Evolutionary conservation across 1,139 yeast genomes (phyloP), one percentile per base, ranked within the genome.

Genomic region (Ashbya aceris): DNA sequence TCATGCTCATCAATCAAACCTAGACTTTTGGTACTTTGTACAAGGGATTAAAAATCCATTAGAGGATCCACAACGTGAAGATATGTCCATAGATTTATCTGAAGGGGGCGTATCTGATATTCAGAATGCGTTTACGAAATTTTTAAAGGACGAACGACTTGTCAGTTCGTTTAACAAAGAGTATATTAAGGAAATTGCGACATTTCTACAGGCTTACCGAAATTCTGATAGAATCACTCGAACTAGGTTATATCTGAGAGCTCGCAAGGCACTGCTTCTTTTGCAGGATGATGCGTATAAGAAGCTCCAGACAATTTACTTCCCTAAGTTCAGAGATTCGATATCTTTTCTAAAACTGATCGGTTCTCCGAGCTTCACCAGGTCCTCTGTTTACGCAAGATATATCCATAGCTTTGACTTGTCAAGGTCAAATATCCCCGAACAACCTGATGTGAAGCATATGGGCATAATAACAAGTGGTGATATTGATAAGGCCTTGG

Each of bases 31-130:
- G 83, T 61, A 73, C 8, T 71, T 76, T 0, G 81, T 83, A 1
- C 84, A 85, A 47, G 68, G 73, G 1, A 69, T 84, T 31, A 76
- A 78, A 52, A 83, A 83, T 40, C 95, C 95, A 0, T 61, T 83
- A 23, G 91, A 82, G 46, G 79, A 73, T 47, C 60, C 65, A 3
- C 49, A 43, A n/a, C 58, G 56, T 31, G 65, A 62, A 10, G 61
- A 56, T 20, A 46, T 55, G 7, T 30, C 52, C 2, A 41, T 54
- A 4, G 45, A 47, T 2, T 40, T 38, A 9, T 44, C 52, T 2
- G 44, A 48, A 26, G 30, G 48, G 54, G 20, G 20, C 44, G 9
- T 41, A 44, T 14, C 48, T 46, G 37, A 41, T 30, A 20, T 39
- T n/a, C 14, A 36, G 30, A 30, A 33, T 23, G 28, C 35, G 8